These are phyloP conservation scores for Halophytophthora batemanensis DNA, from an alignment of 352 stramenopile genomes.

Conservation along the genomic window DNA sequence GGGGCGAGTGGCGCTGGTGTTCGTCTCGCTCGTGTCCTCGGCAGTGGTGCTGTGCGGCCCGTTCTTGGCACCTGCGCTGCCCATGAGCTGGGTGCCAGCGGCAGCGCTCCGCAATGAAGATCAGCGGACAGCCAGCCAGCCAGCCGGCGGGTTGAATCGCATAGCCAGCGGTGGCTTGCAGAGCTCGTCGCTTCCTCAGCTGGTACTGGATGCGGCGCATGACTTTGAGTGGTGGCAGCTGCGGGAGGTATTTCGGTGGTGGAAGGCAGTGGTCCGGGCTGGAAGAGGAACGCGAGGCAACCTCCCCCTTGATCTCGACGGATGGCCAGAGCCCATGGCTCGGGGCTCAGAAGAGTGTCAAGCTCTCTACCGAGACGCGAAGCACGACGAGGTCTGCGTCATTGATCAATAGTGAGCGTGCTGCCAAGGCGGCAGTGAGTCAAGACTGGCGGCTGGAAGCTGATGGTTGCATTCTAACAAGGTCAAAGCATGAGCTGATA, in stretches of 20 bases:
- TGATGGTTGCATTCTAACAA: too few relatives aligned
- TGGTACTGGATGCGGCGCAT: neutral
- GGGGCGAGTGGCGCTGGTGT: conserved; percentile 17
- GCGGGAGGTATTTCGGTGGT: conserved; percentile 5
- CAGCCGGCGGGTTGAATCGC: neutral
- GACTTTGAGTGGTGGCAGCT: conserved; percentile 20
- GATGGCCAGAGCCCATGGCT: conserved; percentile 23
- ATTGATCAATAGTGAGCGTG: conserved; percentile 35
- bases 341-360: conserved; percentile 43
- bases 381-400: conserved; percentile 44
- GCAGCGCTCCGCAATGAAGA: too few relatives aligned
- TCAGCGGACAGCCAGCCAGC: neutral
- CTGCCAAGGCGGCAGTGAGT: too few relatives aligned
- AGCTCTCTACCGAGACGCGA: conserved; percentile 32
- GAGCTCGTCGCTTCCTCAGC: neutral
- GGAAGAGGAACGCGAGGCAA: conserved; percentile 7
- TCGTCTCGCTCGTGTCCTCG: conserved; percentile 15
- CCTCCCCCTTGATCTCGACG: conserved; percentile 15
- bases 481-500: too few relatives aligned
- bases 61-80: neutral
- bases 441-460: too few relatives aligned
- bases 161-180: conserved; percentile 1
- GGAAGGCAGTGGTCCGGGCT: conserved; percentile 1
- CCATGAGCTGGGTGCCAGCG: neutral
- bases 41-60: conserved; percentile 14